Conservation (phyloP, 2,329 filamentous ascomycete genomes). For the Lomentospora prolificans region DNA sequence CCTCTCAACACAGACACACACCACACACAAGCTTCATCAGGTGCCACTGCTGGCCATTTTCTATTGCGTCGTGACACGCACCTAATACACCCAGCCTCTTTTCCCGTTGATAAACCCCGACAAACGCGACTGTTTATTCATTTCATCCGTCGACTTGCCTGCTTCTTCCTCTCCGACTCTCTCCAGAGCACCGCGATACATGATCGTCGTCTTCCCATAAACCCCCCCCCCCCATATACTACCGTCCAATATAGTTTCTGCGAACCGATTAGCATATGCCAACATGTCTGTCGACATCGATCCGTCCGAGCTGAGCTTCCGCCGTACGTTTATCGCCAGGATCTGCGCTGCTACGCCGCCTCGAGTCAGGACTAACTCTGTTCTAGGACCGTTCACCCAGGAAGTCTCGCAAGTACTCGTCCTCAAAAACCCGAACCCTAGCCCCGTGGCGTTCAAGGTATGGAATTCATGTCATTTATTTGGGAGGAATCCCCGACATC, state of each 20-base stretch:
- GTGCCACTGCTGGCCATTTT: neutral
- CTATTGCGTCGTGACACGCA: neutral
- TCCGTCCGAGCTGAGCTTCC: conserved; percentile 84
- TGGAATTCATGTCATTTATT: conserved; percentile 13
- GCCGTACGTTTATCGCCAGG: conserved; percentile 52
- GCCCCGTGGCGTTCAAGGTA: conserved; percentile 63
- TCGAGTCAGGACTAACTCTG: conserved; percentile 4
- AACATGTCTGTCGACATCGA: conserved; percentile 93
- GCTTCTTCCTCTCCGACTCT: neutral
- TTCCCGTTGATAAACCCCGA: neutral
- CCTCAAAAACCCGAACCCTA: conserved; percentile 53
- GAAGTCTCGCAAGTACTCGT: conserved; percentile 56
- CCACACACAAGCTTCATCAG: neutral
- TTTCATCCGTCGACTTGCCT: neutral
- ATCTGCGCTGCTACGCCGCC: conserved; percentile 4
- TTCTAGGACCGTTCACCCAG: conserved; percentile 53
- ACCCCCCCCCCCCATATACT: too few relatives aligned
- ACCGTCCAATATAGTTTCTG: neutral
- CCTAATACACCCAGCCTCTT: conserved; percentile 1
- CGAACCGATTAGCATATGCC: conserved; percentile 11
- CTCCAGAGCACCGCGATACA: neutral
- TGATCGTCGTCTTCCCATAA: too few relatives aligned
- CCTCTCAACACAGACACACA: neutral
- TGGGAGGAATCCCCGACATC: neutral
- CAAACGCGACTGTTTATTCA: neutral